phyloP scores from a whole-genome alignment of 192 early-diverging fungal genomes.

The Mortierella hygrophila region DNA sequence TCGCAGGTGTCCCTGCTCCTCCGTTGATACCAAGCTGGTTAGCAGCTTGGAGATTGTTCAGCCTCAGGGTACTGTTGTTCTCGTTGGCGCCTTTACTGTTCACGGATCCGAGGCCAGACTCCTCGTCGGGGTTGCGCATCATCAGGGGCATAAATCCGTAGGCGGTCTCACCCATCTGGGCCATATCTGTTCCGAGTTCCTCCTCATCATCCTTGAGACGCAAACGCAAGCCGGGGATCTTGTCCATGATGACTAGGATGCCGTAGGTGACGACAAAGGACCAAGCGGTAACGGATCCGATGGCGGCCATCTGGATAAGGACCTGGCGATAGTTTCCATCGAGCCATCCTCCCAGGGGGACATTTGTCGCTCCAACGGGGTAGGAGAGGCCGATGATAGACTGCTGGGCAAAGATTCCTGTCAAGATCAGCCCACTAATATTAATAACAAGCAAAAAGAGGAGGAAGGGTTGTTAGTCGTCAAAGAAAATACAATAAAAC shows the following conservation, averaged over 20 bases:
- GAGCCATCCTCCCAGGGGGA: conserved; percentile 80
- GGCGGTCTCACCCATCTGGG: conserved; percentile 88
- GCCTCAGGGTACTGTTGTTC: neutral
- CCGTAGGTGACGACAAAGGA: conserved; percentile 82
- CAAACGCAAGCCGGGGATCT: conserved; percentile 79
- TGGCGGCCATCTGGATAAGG: conserved; percentile 81
- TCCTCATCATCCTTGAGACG: conserved; percentile 83
- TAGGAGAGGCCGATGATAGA: conserved; percentile 75
- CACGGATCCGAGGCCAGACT: conserved; percentile 15
- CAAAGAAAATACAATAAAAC: neutral
- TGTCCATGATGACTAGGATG: conserved; percentile 78
- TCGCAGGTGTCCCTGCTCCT: neutral
- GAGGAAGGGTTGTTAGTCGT: neutral
- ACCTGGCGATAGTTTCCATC: conserved; percentile 88
- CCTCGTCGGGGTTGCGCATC: conserved; percentile 23
- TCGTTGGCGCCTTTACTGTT: conserved; percentile 6
- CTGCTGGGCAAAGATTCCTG: conserved; percentile 88
- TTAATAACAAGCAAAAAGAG: conserved; percentile 15
- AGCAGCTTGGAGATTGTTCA: neutral
- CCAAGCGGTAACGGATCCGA: conserved; percentile 78
- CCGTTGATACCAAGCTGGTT: neutral
- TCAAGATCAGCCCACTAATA: conserved; percentile 83
- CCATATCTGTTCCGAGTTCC: conserved; percentile 79
- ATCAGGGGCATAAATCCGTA: conserved; percentile 62
- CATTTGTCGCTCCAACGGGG: conserved; percentile 54